Conservation (phyloP, 2,329 filamentous ascomycete species). For the Aspergillus sp. region DNA sequence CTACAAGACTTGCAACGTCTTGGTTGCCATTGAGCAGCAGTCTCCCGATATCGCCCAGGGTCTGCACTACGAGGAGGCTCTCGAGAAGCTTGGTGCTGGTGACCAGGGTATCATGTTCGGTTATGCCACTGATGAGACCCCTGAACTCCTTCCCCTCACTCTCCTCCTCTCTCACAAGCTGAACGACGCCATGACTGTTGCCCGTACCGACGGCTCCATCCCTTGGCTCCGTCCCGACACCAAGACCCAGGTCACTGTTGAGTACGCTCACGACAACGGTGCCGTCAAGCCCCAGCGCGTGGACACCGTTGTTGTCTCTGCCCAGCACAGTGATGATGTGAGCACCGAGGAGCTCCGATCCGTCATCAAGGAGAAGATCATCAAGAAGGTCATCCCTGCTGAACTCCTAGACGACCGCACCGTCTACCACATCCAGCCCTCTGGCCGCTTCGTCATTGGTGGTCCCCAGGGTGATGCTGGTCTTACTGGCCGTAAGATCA, state of each 20-base stretch:
- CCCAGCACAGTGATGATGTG: constrained; percentile 88
- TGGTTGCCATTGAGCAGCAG: constrained; percentile 99
- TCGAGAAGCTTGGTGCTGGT: constrained; percentile 97
- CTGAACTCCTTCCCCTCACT: constrained; percentile 93
- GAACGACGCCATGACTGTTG: constrained; percentile 89
- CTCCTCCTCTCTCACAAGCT: constrained; percentile 94
- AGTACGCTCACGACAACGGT: constrained; percentile 93
- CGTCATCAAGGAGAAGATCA: constrained; percentile 95
- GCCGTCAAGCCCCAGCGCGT: constrained; percentile 90
- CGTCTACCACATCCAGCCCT: constrained; percentile 98
- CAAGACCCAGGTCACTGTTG: constrained; percentile 99
- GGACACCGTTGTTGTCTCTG: constrained; percentile 94
- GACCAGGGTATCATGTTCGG: constrained; percentile 99
- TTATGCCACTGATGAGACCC: constrained; percentile 98
- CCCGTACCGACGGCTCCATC: constrained; percentile 81
- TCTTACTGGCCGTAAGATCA: constrained; percentile 98
- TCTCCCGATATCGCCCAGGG: constrained; percentile 98
- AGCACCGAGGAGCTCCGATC: constrained; percentile 88
- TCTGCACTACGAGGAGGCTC: constrained; percentile 95
- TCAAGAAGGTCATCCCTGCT: constrained; percentile 89
- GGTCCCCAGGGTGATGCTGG: constrained; percentile 98
- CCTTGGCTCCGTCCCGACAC: constrained; percentile 97
- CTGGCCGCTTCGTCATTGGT: constrained; percentile 97
- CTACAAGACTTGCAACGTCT: constrained; percentile 99
- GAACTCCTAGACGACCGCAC: constrained; percentile 92